Evolutionary conservation across 495 filamentous ascomycete species (phyloP).

Genomic region (Talaromyces ruber): DNA sequence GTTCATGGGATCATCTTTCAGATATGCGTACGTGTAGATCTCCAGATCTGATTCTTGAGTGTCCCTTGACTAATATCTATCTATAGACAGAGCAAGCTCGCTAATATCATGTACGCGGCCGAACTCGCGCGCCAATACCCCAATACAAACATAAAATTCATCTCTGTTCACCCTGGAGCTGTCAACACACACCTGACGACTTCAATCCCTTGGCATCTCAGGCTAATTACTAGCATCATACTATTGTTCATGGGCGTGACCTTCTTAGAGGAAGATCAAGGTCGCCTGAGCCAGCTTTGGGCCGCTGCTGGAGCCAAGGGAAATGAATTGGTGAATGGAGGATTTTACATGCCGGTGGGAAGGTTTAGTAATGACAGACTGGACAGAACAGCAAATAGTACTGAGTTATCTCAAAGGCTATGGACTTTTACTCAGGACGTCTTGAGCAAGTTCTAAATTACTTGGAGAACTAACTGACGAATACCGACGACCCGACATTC

Average conservation of each 20-base stretch:
- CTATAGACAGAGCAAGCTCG: conserved; percentile 41
- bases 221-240: neutral
- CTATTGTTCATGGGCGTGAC: conserved; percentile 12
- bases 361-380: conserved; percentile 10
- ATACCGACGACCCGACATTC: neutral
- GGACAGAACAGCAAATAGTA: neutral
- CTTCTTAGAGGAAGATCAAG: conserved; percentile 15
- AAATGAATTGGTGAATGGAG: conserved; percentile 21
- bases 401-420: neutral
- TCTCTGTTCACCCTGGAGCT: conserved; percentile 40
- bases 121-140: conserved; percentile 38
- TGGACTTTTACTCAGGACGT: conserved; percentile 4
- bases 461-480: neutral
- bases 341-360: conserved; percentile 32
- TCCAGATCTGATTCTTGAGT: conserved; percentile 25
- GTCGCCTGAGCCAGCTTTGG: conserved; percentile 32
- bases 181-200: conserved; percentile 23
- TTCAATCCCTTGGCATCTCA: neutral
- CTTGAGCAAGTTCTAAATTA: neutral
- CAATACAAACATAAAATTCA: conserved; percentile 27
- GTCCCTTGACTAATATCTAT: neutral
- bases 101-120: conserved; percentile 49
- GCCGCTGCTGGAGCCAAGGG: conserved; percentile 18
- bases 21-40: conserved; percentile 15
- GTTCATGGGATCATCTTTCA: conserved; percentile 1